Evolutionary conservation across 23 red algal species (phyloP).

Genomic region (Chondrus crispus): DNA sequence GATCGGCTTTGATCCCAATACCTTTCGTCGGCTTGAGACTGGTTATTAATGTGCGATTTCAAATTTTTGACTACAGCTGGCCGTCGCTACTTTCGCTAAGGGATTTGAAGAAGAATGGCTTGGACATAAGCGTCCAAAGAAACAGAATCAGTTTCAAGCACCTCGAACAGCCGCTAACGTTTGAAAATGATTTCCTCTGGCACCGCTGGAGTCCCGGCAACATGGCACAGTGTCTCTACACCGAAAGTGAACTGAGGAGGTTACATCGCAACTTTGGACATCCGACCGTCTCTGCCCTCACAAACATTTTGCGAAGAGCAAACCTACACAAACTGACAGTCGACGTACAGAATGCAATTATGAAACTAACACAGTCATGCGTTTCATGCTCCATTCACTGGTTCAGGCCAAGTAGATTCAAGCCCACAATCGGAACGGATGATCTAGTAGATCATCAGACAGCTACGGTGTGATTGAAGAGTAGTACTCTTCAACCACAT

Average conservation of each 20-base stretch:
- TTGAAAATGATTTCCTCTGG: neutral
- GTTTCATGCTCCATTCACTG: neutral
- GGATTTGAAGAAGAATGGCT: constrained; percentile 38
- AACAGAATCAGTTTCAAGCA: neutral
- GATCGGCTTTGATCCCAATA: neutral
- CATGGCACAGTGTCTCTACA: neutral
- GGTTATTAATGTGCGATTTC: constrained; percentile 32
- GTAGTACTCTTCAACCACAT: constrained; percentile 18
- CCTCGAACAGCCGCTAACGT: neutral
- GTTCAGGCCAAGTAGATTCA: neutral
- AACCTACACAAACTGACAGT: neutral
- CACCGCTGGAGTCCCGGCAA: neutral
- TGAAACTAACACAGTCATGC: neutral
- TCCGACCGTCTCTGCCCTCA: neutral
- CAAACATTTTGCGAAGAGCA: neutral
- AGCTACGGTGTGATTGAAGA: no score
- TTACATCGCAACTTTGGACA: neutral
- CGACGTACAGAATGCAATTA: neutral
- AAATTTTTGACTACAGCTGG: neutral
- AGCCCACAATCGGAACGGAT: neutral
- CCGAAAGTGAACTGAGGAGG: neutral
- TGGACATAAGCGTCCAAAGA: constrained; percentile 25
- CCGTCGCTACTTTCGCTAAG: constrained; percentile 13
- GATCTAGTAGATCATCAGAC: no score
- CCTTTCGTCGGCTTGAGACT: neutral